phyloP scores from a whole-genome alignment of 1,139 yeast genomes.

The Magnusiomyces tetraspermus region DNA sequence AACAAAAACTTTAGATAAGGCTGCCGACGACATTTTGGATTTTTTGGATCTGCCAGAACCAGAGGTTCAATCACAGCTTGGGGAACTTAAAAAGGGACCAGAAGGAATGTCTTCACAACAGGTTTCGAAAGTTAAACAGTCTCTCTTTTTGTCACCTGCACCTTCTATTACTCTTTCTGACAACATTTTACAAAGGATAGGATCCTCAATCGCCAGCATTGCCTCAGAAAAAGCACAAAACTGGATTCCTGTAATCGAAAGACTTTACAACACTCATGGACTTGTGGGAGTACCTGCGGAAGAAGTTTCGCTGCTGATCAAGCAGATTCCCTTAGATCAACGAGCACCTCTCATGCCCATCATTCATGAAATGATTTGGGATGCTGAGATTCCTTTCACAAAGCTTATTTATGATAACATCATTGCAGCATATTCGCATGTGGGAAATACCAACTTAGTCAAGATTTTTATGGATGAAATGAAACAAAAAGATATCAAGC shows the following conservation, averaged over 20 bases:
- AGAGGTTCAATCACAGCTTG: slow-evolving; percentile 2
- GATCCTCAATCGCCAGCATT: slow-evolving; percentile 15
- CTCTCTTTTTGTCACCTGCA: slow-evolving; percentile 12
- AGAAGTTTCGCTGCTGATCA: slow-evolving; percentile 25
- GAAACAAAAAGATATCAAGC: slow-evolving; percentile 29
- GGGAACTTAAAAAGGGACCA: not conserved
- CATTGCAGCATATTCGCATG: slow-evolving; percentile 32
- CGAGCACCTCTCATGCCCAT: slow-evolving; percentile 19
- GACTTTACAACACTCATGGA: slow-evolving; percentile 16
- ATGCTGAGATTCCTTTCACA: slow-evolving; percentile 20
- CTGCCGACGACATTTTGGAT: slow-evolving; percentile 18
- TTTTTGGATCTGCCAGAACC: slow-evolving; percentile 16
- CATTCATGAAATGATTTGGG: slow-evolving; percentile 25
- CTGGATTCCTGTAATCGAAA: slow-evolving; percentile 21
- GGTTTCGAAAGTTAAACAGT: slow-evolving; percentile 8
- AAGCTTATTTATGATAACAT: slow-evolving; percentile 25
- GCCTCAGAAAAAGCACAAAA: slow-evolving; percentile 19
- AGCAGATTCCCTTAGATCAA: slow-evolving; percentile 24
- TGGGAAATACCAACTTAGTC: slow-evolving; percentile 26
- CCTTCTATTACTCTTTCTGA: slow-evolving; percentile 14
- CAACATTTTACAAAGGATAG: slow-evolving; percentile 18
- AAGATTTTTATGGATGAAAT: slow-evolving; percentile 31
- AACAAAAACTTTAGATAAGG: slow-evolving; percentile 13
- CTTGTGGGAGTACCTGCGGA: slow-evolving; percentile 17
- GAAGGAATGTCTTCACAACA: not conserved